phyloP scores from a whole-genome alignment of 495 filamentous ascomycete species.

The Aspergillus indologenus region DNA sequence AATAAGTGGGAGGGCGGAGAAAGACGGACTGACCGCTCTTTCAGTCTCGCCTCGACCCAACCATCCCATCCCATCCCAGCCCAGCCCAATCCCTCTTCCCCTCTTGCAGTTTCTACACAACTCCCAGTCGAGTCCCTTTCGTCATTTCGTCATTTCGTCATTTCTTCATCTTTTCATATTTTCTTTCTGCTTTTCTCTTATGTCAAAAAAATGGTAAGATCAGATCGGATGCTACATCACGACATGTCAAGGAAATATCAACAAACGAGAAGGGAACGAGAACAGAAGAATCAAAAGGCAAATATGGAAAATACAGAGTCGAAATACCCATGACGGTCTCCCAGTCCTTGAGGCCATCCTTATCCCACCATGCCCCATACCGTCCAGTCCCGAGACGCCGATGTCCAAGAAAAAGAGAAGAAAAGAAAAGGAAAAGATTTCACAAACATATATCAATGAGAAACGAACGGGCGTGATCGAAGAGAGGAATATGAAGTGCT shows the following conservation, averaged over 20 bases:
- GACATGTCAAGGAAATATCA: conserved; percentile 2
- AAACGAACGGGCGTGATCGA: neutral
- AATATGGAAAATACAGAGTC: conserved; percentile 4
- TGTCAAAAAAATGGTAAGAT: neutral
- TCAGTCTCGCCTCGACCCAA: no score
- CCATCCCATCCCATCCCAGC: no score
- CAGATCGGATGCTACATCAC: neutral
- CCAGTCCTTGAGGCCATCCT: neutral
- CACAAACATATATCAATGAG: conserved; percentile 18
- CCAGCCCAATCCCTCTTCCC: no score
- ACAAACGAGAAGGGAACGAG: neutral
- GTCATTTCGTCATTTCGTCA: neutral
- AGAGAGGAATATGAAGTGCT: neutral
- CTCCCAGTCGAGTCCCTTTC: neutral
- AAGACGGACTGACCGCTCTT: no score
- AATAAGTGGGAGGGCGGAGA: no score
- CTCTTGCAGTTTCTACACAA: no score
- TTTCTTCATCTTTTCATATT: no score
- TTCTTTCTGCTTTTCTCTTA: conserved; percentile 1
- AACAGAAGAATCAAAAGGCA: neutral
- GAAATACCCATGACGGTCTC: neutral
- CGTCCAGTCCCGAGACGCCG: neutral
- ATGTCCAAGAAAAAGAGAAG: conserved; percentile 7
- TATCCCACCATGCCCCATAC: neutral
- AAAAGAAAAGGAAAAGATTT: conserved; percentile 12